Evolutionary conservation across 108 stramenopile species (phyloP), one percentile per base, ranked within the genome.

Genomic region (Heterococcus sp.): DNA sequence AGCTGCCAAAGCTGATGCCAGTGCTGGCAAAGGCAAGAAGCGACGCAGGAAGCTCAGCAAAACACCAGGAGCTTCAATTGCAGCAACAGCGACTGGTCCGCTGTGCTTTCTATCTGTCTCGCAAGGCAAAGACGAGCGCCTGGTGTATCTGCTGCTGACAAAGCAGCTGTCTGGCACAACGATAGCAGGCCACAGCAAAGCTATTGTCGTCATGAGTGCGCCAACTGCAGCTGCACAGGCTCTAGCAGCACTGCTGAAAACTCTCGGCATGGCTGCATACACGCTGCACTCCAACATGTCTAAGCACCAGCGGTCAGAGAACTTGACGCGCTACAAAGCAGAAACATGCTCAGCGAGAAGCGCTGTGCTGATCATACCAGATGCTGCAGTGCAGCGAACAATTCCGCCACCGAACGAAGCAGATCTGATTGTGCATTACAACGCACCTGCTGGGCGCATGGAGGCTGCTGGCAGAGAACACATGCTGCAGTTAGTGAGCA

Each of bases 231-330:
- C n/a, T 35, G 79, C 79, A 32, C 79, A 81, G 71, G 39, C 27
- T 65, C 68, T 81, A 2, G 32, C 66, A 1, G 37, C 35, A 4
- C 37, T 72, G 37, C 37, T 81, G 11, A 69, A 70, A 38, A 72
- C 72, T 38, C 79, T 81, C 21, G 35, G 37, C 66, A 63, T 81
- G 40, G 35, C 34, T 32, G 79, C 72, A 0, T 70, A 67, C 26
- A 72, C 64, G 2, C 30, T 81, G 30, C 79, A 81, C 65, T 66
- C 46, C 32, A 40, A 64, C 2, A 81, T 72, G 32, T 72, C 79
- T 14, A 81, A 81, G 11, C 34, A 37, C 2, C 74, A 78, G 76
- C 32, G 29, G 2, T 69, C 39, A 5, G 77, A 78, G 26, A 40
- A 70, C 72, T 33, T 81, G 30, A 69, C 33, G 32, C 71, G 72